Evolutionary conservation across 208 protist species (phyloP).

Genomic region (Leishmania turanica): DNA sequence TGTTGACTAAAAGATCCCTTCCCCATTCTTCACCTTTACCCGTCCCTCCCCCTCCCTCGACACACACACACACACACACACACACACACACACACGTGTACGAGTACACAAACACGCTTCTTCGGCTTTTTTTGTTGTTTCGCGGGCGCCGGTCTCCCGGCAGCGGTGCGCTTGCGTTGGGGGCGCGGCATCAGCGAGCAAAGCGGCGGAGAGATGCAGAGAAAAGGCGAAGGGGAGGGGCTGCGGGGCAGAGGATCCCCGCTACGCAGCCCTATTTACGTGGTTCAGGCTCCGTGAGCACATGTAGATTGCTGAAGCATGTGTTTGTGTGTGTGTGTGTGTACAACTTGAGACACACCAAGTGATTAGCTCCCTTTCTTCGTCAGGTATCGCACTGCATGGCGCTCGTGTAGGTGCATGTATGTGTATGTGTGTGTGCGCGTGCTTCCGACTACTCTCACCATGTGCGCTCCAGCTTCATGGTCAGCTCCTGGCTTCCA

Average conservation of each 20-base stretch:
- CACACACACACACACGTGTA: background rate
- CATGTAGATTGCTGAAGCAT: conserved; percentile 9
- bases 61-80: background rate
- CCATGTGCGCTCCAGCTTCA: no score
- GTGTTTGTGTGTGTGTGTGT: conserved; percentile 4
- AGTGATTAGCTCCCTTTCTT: background rate
- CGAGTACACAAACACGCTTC: background rate
- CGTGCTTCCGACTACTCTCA: background rate
- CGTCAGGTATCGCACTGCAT: background rate
- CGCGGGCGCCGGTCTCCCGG: background rate
- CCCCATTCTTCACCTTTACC: background rate
- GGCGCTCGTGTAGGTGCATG: background rate
- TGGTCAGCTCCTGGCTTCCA: background rate
- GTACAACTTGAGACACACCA: background rate
- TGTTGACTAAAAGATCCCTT: background rate
- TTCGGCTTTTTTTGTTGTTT: background rate
- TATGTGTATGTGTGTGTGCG: background rate
- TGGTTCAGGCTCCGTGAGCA: background rate
- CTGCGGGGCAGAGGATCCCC: background rate
- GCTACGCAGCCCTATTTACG: background rate
- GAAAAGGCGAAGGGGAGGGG: background rate
- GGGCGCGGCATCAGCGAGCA: background rate
- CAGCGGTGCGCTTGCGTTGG: background rate
- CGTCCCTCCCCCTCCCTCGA: background rate
- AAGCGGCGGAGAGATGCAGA: no score